A percentile compares a stretch with the other conserved stretches of the same genome.
phyloP scores from a whole-genome alignment of 2,329 filamentous ascomycete genomes.

The Microcera coccophila region DNA sequence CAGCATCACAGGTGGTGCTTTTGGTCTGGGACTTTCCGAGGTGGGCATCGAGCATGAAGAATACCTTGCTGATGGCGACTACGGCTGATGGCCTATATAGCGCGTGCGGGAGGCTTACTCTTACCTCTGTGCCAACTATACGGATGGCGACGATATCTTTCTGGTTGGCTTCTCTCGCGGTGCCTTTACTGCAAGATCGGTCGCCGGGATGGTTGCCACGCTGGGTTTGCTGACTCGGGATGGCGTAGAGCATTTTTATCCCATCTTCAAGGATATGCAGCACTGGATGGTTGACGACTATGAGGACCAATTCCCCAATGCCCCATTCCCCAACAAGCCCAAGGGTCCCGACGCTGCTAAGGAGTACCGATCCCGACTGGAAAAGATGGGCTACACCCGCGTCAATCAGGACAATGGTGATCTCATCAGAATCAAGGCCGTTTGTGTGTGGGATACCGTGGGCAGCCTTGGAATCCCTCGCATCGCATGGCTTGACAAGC shows the following conservation, averaged over 20 bases:
- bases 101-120: conserved; percentile 58
- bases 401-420: conserved; percentile 38
- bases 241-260: conserved; percentile 52
- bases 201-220: conserved; percentile 50
- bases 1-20: conserved; percentile 50
- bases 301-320: conserved; percentile 43
- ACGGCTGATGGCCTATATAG: conserved; percentile 29
- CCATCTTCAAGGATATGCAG: conserved; percentile 55
- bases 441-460: conserved; percentile 47
- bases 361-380: conserved; percentile 42
- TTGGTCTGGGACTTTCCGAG: conserved; percentile 53
- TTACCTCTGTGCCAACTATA: conserved; percentile 60
- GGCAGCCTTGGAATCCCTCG: conserved; percentile 44
- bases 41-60: conserved; percentile 27
- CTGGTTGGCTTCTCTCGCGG: conserved; percentile 56
- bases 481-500: conserved; percentile 42
- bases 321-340: conserved; percentile 48
- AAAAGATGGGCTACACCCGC: conserved; percentile 42
- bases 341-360: conserved; percentile 40
- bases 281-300: conserved; percentile 47
- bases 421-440: conserved; percentile 43
- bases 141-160: conserved; percentile 53
- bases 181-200: conserved; percentile 55
- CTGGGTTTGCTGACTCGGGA: conserved; percentile 51
- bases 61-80: not conserved